A percentile compares a stretch with the other conserved stretches of the same genome.
Conservation (phyloP, 1,139 yeast genomes). For the Geotrichum aggregatum region DNA sequence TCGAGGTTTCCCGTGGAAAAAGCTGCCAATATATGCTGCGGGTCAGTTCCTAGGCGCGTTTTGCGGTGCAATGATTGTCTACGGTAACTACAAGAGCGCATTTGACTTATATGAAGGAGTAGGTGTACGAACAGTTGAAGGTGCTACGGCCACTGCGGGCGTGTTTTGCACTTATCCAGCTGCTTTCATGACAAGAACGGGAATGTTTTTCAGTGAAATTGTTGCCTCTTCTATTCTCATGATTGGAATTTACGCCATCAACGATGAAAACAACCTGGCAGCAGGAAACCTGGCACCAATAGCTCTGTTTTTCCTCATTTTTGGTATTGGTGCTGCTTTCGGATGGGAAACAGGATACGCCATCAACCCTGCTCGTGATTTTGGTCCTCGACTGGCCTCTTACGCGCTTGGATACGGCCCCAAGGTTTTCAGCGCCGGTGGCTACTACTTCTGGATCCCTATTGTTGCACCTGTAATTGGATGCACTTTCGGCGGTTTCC, state of each 20-base stretch:
- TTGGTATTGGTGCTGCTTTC: slow-evolving; percentile 44
- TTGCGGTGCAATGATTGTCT: slow-evolving; percentile 34
- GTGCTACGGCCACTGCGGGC: slow-evolving; percentile 38
- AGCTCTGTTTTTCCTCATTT: slow-evolving; percentile 44
- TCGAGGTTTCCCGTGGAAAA: slow-evolving; percentile 35
- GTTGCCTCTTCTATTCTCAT: slow-evolving; percentile 45
- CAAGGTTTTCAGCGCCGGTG: slow-evolving; percentile 41
- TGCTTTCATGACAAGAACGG: slow-evolving; percentile 41
- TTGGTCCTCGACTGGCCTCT: slow-evolving; percentile 50
- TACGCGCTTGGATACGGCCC: slow-evolving; percentile 46
- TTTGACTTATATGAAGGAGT: slow-evolving; percentile 32
- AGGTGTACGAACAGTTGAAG: slow-evolving; percentile 32
- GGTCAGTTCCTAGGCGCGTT: slow-evolving; percentile 35
- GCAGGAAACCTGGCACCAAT: slow-evolving; percentile 46
- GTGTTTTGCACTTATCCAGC: slow-evolving; percentile 48
- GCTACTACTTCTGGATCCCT: slow-evolving; percentile 51
- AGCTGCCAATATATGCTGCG: slow-evolving; percentile 31
- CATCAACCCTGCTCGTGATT: slow-evolving; percentile 50
- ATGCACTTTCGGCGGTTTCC: slow-evolving; percentile 43
- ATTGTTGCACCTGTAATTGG: slow-evolving; percentile 47
- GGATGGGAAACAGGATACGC: slow-evolving; percentile 53
- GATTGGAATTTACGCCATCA: slow-evolving; percentile 45
- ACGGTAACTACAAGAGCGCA: slow-evolving; percentile 34
- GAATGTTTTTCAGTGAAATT: slow-evolving; percentile 47
- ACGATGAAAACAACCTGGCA: slow-evolving; percentile 48